phyloP scores from a whole-genome alignment of 2,329 filamentous ascomycete genomes.

The Mariannaea elegans region DNA sequence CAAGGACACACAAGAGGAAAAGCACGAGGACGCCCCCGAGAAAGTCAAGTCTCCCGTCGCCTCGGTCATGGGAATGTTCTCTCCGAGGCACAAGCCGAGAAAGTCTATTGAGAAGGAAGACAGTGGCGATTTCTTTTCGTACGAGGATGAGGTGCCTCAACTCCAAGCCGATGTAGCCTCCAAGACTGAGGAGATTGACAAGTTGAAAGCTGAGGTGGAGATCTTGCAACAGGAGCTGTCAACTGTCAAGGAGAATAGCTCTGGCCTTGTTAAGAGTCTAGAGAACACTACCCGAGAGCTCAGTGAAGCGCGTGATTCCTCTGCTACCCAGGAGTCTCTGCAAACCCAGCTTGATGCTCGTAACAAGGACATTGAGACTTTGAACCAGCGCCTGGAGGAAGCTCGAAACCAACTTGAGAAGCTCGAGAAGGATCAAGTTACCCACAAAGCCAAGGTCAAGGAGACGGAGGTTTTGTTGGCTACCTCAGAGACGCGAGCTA shows the following conservation, averaged over 20 bases:
- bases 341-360: conserved; percentile 60
- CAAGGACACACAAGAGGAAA: conserved; percentile 44
- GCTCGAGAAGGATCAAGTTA: conserved; percentile 49
- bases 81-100: conserved; percentile 54
- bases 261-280: conserved; percentile 71
- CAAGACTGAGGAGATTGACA: conserved; percentile 75
- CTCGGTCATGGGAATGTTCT: conserved; percentile 60
- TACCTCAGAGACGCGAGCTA: conserved; percentile 45
- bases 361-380: conserved; percentile 56
- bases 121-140: conserved; percentile 87
- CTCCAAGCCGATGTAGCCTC: conserved; percentile 79
- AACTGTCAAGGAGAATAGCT: conserved; percentile 74
- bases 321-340: conserved; percentile 53
- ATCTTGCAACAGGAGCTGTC: conserved; percentile 75
- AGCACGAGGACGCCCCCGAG: conserved; percentile 32
- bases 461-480: conserved; percentile 50
- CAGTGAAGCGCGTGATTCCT: conserved; percentile 54
- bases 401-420: conserved; percentile 56
- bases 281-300: conserved; percentile 74
- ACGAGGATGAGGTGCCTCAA: conserved; percentile 85
- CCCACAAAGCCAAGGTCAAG: conserved; percentile 44
- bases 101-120: conserved; percentile 42
- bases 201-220: conserved; percentile 74
- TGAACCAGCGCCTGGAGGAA: conserved; percentile 59
- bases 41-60: conserved; percentile 57